Conservation (phyloP, 331 rosid species). For the Arachis monticola region DNA sequence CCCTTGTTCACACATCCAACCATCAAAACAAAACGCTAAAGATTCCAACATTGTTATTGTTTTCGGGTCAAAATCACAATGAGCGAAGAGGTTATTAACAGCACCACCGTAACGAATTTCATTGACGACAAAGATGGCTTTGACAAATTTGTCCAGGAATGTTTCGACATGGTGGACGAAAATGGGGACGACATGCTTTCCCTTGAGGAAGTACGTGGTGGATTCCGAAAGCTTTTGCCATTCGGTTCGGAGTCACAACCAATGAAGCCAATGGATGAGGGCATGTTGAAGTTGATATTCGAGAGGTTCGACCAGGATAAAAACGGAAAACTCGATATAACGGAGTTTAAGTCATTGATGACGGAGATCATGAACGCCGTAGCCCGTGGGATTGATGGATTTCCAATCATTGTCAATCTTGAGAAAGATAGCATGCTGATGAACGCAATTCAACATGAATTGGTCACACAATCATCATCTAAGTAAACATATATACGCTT, state of each 20-base stretch:
- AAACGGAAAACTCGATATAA: constrained; percentile 48
- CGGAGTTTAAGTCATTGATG: constrained; percentile 53
- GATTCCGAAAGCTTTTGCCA: constrained; percentile 34
- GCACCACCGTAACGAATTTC: constrained; percentile 39
- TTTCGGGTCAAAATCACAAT: constrained; percentile 23
- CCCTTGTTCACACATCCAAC: neutral
- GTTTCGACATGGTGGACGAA: constrained; percentile 33
- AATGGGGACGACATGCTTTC: constrained; percentile 44
- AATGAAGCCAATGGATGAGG: neutral
- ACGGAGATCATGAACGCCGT: constrained; percentile 62
- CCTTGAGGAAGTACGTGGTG: constrained; percentile 21
- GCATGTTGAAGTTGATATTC: constrained; percentile 38
- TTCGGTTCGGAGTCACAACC: constrained; percentile 35
- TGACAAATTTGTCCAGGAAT: constrained; percentile 34
- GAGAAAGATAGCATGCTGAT: constrained; percentile 38
- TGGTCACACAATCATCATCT: neutral
- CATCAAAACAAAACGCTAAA: neutral
- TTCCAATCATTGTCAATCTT: constrained; percentile 56
- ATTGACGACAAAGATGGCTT: constrained; percentile 18
- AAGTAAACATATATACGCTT: neutral
- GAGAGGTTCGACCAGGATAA: constrained; percentile 55
- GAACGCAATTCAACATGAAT: constrained; percentile 46
- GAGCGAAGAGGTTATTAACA: constrained; percentile 44
- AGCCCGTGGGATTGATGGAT: constrained; percentile 65
- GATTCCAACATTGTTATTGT: neutral